Conservation (phyloP, 1,284 basidiomycete species). For the Ustilago xerochloae region DNA sequence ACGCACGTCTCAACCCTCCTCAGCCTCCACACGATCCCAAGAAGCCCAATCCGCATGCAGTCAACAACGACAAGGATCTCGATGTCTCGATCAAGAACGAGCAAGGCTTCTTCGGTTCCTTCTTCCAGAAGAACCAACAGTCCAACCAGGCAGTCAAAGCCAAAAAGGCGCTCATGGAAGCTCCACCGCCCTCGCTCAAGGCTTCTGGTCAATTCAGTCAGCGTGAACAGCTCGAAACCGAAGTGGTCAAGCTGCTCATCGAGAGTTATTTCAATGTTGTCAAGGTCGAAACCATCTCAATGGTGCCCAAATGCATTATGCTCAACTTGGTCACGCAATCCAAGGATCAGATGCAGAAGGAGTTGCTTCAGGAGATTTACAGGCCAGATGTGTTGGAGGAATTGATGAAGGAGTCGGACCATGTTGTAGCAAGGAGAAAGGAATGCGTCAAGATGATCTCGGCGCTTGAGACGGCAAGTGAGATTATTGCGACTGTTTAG, state of each 20-base stretch:
- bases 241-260: conserved; percentile 85
- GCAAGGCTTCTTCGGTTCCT: conserved; percentile 92
- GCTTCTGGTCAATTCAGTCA: conserved; percentile 93
- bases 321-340: conserved; percentile 90
- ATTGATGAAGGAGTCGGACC: conserved; percentile 67
- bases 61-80: conserved; percentile 93
- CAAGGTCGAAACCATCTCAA: conserved; percentile 99
- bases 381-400: conserved; percentile 63
- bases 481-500: conserved; percentile 67
- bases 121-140: conserved; percentile 84
- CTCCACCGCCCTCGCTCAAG: conserved; percentile 87
- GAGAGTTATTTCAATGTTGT: conserved; percentile 71
- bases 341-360: conserved; percentile 91
- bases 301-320: conserved; percentile 94
- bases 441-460: conserved; percentile 68
- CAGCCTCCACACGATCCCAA: conserved; percentile 45
- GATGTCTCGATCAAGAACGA: conserved; percentile 86
- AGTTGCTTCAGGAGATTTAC: conserved; percentile 74
- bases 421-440: conserved; percentile 64
- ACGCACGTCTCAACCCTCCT: conserved; percentile 78
- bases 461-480: conserved; percentile 65
- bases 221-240: conserved; percentile 96
- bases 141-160: conserved; percentile 69
- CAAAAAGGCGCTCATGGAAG: conserved; percentile 81
- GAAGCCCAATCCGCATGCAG: conserved; percentile 70